Evolutionary conservation across 352 stramenopile genomes (phyloP), one percentile per base, ranked within the genome.

Genomic region (Poterioochromonas sp.): DNA sequence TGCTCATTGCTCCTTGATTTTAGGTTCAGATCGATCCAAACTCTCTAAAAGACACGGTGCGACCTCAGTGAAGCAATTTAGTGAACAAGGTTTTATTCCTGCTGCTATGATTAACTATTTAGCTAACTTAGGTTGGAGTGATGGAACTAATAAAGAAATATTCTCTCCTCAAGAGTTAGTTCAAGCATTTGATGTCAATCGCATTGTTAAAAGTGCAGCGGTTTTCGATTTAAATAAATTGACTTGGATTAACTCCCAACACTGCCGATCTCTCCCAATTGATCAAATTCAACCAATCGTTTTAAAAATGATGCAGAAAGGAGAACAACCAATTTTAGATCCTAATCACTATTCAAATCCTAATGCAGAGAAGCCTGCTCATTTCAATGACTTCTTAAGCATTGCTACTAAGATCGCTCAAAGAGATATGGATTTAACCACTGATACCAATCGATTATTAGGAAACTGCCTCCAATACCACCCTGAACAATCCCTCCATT

Each of bases 71-170:
- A 92, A 97, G 80, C 93, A 98, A 84, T 99, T 98, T 78, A 87
- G 90, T n/a, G 88, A 95, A 69, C 94, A 97, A 86, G 95, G 95
- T 26, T 98, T 94, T 81, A 84, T 98, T 8, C 89, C 94, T 18
- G 93, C 92, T 80, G 93, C 93, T 0, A 92, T 99, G 78, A 93
- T 98, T 62, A 98, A 99, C 79, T 99, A 98, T 79, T 88, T 99
- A 11, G 92, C 94, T 20, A 84, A 98, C n/a, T 88, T 99, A 26
- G 94, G 94, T 22, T 98, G 94, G 94, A 98, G 97, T 82, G 89
- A 93, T 70, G 94, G 93, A 32, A 97, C 95, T 64, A 96, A 97
- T 64, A 92, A 98, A 82, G 94, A 98, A 80, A 97, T 98, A 78
- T 98, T 97, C 78, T 62, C 40, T 63, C 86, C 96, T 78, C 86